Evolutionary conservation across 805 yeast species (phyloP).

Genomic region (Vanderwaltozyma verrucispora): DNA sequence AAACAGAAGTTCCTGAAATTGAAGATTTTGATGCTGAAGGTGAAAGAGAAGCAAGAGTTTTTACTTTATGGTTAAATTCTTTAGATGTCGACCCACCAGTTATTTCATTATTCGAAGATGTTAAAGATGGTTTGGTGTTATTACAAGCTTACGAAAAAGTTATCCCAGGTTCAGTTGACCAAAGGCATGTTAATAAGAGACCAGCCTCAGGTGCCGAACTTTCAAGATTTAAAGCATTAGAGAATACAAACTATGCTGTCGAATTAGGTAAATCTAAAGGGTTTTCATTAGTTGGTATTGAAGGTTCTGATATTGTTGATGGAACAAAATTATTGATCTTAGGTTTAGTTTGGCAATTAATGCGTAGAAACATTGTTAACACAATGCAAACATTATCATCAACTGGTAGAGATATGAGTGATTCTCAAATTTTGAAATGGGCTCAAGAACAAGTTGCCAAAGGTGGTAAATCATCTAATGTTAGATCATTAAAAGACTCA

Average conservation of each 20-base stretch:
- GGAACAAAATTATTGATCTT: slow-evolving; percentile 82
- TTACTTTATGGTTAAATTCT: slow-evolving; percentile 94
- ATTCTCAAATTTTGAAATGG: slow-evolving; percentile 85
- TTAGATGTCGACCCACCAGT: slow-evolving; percentile 94
- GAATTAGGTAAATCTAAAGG: slow-evolving; percentile 87
- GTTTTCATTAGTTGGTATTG: slow-evolving; percentile 94
- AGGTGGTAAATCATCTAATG: slow-evolving; percentile 66
- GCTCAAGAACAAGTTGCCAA: slow-evolving; percentile 77
- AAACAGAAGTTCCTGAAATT: slow-evolving; percentile 77
- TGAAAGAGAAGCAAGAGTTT: slow-evolving; percentile 97
- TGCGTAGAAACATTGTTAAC: slow-evolving; percentile 88
- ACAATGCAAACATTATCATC: slow-evolving; percentile 67
- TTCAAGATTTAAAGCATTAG: slow-evolving; percentile 88
- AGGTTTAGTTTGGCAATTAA: slow-evolving; percentile 95
- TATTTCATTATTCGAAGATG: slow-evolving; percentile 81
- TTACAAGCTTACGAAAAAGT: slow-evolving; percentile 94
- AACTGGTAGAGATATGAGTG: slow-evolving; percentile 68
- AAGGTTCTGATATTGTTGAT: slow-evolving; percentile 94
- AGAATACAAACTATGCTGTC: slow-evolving; percentile 97
- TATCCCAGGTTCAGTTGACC: slow-evolving; percentile 81
- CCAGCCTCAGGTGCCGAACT: slow-evolving; percentile 69
- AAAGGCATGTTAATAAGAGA: slow-evolving; percentile 70
- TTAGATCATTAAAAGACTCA: slow-evolving; percentile 81
- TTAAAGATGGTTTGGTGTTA: slow-evolving; percentile 83
- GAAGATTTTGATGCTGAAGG: slow-evolving; percentile 99